Evolutionary conservation across 106 monocot genomes (phyloP), one percentile per base, ranked within the genome.

Genomic region (Chionographis japonica): DNA sequence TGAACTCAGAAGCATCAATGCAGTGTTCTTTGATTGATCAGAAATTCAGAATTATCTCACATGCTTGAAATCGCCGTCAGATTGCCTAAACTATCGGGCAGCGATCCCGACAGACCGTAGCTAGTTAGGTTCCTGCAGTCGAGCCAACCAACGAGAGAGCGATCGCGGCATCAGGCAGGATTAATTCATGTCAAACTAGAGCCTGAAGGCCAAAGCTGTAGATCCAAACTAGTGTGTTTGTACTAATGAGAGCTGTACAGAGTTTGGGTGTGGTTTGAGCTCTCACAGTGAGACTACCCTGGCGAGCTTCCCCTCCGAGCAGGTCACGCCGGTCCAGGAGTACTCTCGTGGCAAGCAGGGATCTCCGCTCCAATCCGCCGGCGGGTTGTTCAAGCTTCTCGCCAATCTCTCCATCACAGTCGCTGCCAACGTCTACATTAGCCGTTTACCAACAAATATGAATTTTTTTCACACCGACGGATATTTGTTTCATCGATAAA

Each of bases 331-430:
- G 9, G 75, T 83, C 90, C 90, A 90, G 8, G 86, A 71, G 39
- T 73, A 67, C 50, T 60, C 63, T 17, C 6, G 8, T 3, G 90
- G 90, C 8, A 86, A 62, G 75, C 90, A 90, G 15, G 90, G 90
- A 63, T 90, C 90, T 63, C 90, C 90, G 13, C 17, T 80, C 90
- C 90, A 90, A 40, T 86, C 90, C 6, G 80, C 43, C 14, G 86
- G 90, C 14, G 55, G 35, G 50, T 78, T 73, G 41, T 35, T 58
- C 27, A 90, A 72, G 63, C 79, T 78, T 66, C 78, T 83, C 4
- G 80, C 86, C 60, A 90, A 14, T 11, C 55, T 66, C 55, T 74
- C 78, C 90, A 90, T 90, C 12, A 73, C 86, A 57, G 83, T 78
- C 51, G 82, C 89, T 89, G 76, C 13, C 61, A 60, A 27, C 27